Percentiles rank a stretch among this genome's conserved stretches.
phyloP scores from a whole-genome alignment of 2,329 filamentous ascomycete genomes.

The Allantophomopsis lycopodina region DNA sequence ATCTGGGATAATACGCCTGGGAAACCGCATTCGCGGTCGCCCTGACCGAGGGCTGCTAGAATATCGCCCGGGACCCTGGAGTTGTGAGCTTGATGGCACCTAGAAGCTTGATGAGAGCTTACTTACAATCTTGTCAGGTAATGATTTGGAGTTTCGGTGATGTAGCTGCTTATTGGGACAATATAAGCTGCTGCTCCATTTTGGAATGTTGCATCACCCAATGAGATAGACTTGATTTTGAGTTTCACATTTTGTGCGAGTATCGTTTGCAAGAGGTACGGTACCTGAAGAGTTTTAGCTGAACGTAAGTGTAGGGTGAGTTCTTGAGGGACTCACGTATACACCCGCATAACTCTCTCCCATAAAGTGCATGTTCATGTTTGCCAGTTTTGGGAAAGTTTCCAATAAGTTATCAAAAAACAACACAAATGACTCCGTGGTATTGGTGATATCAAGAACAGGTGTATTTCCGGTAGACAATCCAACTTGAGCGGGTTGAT shows the following conservation, averaged over 20 bases:
- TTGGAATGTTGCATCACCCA: conserved; percentile 1
- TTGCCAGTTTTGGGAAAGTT: conserved; percentile 1
- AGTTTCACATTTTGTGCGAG: not conserved
- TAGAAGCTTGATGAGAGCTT: not conserved
- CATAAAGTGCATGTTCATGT: conserved; percentile 2
- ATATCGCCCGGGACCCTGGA: not conserved
- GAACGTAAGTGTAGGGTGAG: too few species aligned
- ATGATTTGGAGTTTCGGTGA: not conserved
- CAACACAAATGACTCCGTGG: not conserved
- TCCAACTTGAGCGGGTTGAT: conserved; percentile 1
- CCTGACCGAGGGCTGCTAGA: not conserved
- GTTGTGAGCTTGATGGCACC: too few species aligned
- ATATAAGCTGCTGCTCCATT: not conserved
- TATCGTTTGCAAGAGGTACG: conserved; percentile 2
- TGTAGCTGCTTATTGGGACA: not conserved
- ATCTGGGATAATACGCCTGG: not conserved
- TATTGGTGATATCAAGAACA: not conserved
- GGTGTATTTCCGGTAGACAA: not conserved
- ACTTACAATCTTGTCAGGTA: conserved; percentile 1
- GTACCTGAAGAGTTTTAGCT: not conserved
- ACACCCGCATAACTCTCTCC: conserved; percentile 2
- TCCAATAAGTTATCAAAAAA: conserved; percentile 1
- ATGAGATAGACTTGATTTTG: conserved; percentile 1
- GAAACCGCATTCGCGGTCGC: conserved; percentile 1
- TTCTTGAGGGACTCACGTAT: not conserved